Evolutionary conservation across 106 monocot species (phyloP), one percentile per base, ranked within the genome.

Genomic region (Alisma plantagoaquatica): DNA sequence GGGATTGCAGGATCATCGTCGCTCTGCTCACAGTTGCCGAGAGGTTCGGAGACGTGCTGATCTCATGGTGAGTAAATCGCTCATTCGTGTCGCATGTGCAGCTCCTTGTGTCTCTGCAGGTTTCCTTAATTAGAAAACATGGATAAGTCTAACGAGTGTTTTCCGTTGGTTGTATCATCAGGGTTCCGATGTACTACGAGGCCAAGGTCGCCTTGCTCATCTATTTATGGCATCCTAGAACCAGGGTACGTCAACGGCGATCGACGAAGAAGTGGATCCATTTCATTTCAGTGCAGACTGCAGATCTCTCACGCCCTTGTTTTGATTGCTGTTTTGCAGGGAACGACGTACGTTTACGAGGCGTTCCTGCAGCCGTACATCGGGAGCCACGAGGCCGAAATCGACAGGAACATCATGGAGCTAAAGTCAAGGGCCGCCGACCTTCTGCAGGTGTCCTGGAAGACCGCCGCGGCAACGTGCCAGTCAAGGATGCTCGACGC

Each of bases 211-310:
- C 73, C 31, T 81, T 96, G 35, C 81, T 80, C 54, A 52, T 96
- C 28, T 96, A 96, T 67, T 65, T 96, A 11, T 96, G 88, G 94
- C 76, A 73, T 63, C 94, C 94, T 7, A 96, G 74, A 54, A 96
- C 88, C 49, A 88, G 60, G 88, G 94, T 92, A 67, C 23, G 59
- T 23, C n/a, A n/a, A n/a, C n/a, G n/a, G n/a, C n/a, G n/a, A n/a
- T n/a, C n/a, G n/a, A n/a, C n/a, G n/a, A n/a, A n/a, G n/a, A n/a
- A n/a, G n/a, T n/a, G n/a, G n/a, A n/a, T n/a, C n/a, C n/a, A n/a
- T n/a, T n/a, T n/a, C n/a, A n/a, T n/a, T n/a, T n/a, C n/a, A n/a
- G n/a, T n/a, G n/a, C n/a, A n/a, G n/a, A n/a, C n/a, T n/a, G n/a
- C n/a, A n/a, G n/a, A n/a, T n/a, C n/a, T n/a, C n/a, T n/a, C n/a